A percentile compares a stretch with the other conserved stretches of the same genome.
phyloP scores from a whole-genome alignment of 345 rosid species.

The Syzygium oleosum region DNA sequence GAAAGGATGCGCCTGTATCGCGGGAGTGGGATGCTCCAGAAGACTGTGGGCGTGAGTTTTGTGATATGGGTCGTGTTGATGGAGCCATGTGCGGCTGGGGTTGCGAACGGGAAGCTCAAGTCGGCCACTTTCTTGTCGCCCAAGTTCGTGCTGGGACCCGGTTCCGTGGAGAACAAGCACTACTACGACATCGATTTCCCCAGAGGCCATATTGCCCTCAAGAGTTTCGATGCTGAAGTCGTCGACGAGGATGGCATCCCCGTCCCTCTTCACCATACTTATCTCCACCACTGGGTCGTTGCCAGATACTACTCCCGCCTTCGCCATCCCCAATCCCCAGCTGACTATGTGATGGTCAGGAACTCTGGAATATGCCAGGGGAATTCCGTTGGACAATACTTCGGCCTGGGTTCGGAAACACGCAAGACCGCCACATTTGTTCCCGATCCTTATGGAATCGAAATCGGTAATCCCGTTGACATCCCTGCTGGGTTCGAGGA shows the following conservation, averaged over 20 bases:
- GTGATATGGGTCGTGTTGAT: neutral
- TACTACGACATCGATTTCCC: constrained; percentile 65
- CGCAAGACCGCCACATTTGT: constrained; percentile 46
- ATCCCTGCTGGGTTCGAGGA: constrained; percentile 63
- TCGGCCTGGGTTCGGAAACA: constrained; percentile 86
- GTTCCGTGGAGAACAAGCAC: constrained; percentile 50
- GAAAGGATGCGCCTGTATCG: neutral
- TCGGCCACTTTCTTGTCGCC: constrained; percentile 57
- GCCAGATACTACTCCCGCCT: constrained; percentile 23
- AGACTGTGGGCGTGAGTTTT: neutral
- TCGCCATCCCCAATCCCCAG: neutral
- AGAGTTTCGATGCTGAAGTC: constrained; percentile 61
- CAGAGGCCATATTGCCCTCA: constrained; percentile 70
- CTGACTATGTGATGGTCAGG: constrained; percentile 16
- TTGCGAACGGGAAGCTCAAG: neutral
- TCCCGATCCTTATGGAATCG: constrained; percentile 87
- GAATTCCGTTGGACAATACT: constrained; percentile 31
- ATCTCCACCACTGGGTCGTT: constrained; percentile 87
- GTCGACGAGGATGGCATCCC: constrained; percentile 62
- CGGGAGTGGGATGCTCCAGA: neutral
- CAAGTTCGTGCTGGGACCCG: constrained; percentile 58
- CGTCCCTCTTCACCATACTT: constrained; percentile 72
- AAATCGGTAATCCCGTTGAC: constrained; percentile 53
- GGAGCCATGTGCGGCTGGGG: neutral
- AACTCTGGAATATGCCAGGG: constrained; percentile 67